Base-by-base conservation (phyloP, 345 rosid species). In the Eucalyptus pauciflora region DNA sequence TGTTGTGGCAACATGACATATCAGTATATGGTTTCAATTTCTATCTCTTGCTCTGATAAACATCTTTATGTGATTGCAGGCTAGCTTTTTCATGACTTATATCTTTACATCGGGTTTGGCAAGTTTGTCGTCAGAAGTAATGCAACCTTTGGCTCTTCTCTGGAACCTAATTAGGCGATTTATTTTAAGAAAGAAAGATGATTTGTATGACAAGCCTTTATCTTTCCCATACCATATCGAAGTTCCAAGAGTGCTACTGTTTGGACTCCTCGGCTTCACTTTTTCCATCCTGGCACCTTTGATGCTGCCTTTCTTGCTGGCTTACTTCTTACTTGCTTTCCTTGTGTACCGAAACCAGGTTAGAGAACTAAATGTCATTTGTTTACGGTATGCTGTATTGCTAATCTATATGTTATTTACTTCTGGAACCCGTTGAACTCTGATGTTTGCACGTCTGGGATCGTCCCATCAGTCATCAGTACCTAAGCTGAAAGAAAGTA, bases 81-180 rank as follows among this genome's bases (percentile, higher is more conserved):
- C 96, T 93, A 92, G 94, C 92, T 97, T 97, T 94, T 97, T 97
- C 94, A 96, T 92, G 94, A 97, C 99, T 33, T 96, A 96, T 87
- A 94, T 96, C 86, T 91, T 96, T 88, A 94, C 99, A 86, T 96
- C 98, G 49, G 99, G 99, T 27, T 96, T 98, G 99, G 96, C 99
- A 31, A 92, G 99, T 91, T 91, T 96, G 89, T 91, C 98, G 12
- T 91, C 94, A 90, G 99, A 96, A 94, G 83, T 96, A 79, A 93
- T 96, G 95, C 99, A 96, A 89, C 95, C 94, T 69, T 92, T 92
- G 89, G 89, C 93, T 86, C 95, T 96, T 86, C 76, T 95, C 88
- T 92, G 93, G 92, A 94, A 95, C 87, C 49, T 93, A 87, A 69
- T 91, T 52, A 94, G 83, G 89, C 96, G 93, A 90, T 88, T 90